Base-by-base conservation (phyloP, 2,329 filamentous ascomycete species). In the Monilinia polystroma region DNA sequence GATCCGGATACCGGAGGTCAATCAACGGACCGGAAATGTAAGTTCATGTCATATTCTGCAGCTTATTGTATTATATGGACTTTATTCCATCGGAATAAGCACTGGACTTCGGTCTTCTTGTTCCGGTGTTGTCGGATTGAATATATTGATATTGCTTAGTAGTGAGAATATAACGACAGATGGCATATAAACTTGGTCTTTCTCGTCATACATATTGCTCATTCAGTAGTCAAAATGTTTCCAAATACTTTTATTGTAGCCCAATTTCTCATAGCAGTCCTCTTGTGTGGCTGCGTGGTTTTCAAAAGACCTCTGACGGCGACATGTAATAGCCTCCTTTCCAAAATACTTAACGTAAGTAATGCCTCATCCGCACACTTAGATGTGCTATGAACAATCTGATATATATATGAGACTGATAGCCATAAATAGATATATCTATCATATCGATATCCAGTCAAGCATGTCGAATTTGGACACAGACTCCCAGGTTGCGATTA, bases 401-500 rank as follows among this genome's bases (percentile, higher is more conserved):
- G 7, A 18, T 20, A 38, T 62, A 1, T 2, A 8, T 10, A 54
- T 29, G 35, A 56, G 20, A 45, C 60, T 54, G 11, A 65, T 16
- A 14, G 12, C 18, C 2, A 41, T 7, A 58, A 47, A 43, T 43
- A 68, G 47, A 56, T 57, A 53, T 51, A 53, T 38, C 43, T 66
- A 10, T 45, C 26, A 43, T 66, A 43, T 45, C 45, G 53, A 23
- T 66, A 65, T 41, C 66, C 68, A 11, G 55, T 68, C 55, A 68
- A 49, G 43, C 35, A 62, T 47, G 45, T 60, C 29, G 53, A 55
- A 32, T 26, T 29, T 51, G 32, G 43, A 64, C 52, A 58, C 23
- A 52, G 29, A 29, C 64, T 75, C 8, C 73, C 71, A 38, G 69
- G 69, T 14, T 69, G 70, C 35, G 72, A 70, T 14, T 77, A 76